Evolutionary conservation across 1,139 yeast genomes (phyloP), one percentile per base, ranked within the genome.

Genomic region (Candida gigantensis): DNA sequence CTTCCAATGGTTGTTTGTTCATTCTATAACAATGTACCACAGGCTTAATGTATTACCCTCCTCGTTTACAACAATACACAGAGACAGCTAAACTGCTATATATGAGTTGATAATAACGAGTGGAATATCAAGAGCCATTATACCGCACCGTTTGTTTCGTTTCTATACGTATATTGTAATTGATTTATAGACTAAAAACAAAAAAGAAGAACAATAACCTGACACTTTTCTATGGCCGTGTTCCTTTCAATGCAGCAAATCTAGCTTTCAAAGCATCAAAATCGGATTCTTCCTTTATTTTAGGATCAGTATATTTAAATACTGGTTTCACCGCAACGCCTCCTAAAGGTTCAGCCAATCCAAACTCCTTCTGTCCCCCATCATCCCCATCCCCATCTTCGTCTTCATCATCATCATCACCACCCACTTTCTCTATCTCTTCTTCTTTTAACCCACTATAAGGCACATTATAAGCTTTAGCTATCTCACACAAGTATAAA

Each of bases 401-500:
- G 26, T 49, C 47, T 14, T 47, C 50, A 28, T 36, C 47, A 18
- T 40, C 42, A 4, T 42, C 44, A 9, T 36, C 48, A 4, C 35
- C 54, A 10, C 48, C 52, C 3, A 52, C 56, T n/a, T 45, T 51
- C 4, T 47, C 55, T 1, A 47, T 58, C 2, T 41, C 53, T 3
- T 43, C 53, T 9, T 52, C 62, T 3, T 57, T 58, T 39, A 81
- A 55, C 15, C 79, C 82, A 32, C 86, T 78, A 52, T 78, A 87
- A 1, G 90, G 87, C 2, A 82, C 94, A 28, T 73, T 74, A 54
- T 89, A 89, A 0, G 95, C 86, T 41, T 72, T 68, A 1, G 96
- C 95, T 43, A 89, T 88, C 52, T 89, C 97, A 40, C 77, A 67
- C 44, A 89, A 64, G 53, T 89, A 89, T 42, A 85, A 60, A 16